A percentile compares a stretch with the other conserved stretches of the same genome.
phyloP scores from a whole-genome alignment of 345 rosid genomes.

The Eucalyptus decipiens region DNA sequence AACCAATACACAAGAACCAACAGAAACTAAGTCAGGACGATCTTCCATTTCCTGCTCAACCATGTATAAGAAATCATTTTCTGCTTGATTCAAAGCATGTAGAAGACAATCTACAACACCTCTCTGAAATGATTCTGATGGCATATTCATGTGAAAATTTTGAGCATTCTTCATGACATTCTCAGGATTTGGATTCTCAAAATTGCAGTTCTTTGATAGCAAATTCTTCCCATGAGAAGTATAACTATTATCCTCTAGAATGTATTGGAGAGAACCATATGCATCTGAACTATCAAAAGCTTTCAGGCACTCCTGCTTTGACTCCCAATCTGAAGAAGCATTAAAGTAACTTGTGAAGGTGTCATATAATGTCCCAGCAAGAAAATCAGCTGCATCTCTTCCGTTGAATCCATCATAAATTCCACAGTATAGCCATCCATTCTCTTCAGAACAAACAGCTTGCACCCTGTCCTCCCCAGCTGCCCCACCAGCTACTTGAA shows the following conservation, averaged over 20 bases:
- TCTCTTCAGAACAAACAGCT: slow-evolving; percentile 96
- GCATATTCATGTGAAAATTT: background rate
- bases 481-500: slow-evolving; percentile 98
- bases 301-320: slow-evolving; percentile 21
- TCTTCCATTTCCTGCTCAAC: slow-evolving; percentile 99
- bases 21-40: slow-evolving; percentile 91
- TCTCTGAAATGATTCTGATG: slow-evolving; percentile 24
- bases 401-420: slow-evolving; percentile 96
- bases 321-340: slow-evolving; percentile 37
- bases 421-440: slow-evolving; percentile 86
- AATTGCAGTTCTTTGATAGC: background rate
- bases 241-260: slow-evolving; percentile 1
- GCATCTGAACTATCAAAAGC: slow-evolving; percentile 2
- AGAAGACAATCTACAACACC: slow-evolving; percentile 75
- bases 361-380: slow-evolving; percentile 88
- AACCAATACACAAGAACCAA: slow-evolving; percentile 88
- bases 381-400: slow-evolving; percentile 97
- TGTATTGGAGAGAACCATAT: slow-evolving; percentile 5
- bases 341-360: slow-evolving; percentile 43
- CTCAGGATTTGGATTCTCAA: background rate
- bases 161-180: background rate
- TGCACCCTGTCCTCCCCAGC: slow-evolving; percentile 99
- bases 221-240: background rate
- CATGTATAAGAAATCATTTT: slow-evolving; percentile 78
- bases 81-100: slow-evolving; percentile 69